Evolutionary conservation across 2,329 filamentous ascomycete genomes (phyloP), one percentile per base, ranked within the genome.

Genomic region (Talaromyces sp.): DNA sequence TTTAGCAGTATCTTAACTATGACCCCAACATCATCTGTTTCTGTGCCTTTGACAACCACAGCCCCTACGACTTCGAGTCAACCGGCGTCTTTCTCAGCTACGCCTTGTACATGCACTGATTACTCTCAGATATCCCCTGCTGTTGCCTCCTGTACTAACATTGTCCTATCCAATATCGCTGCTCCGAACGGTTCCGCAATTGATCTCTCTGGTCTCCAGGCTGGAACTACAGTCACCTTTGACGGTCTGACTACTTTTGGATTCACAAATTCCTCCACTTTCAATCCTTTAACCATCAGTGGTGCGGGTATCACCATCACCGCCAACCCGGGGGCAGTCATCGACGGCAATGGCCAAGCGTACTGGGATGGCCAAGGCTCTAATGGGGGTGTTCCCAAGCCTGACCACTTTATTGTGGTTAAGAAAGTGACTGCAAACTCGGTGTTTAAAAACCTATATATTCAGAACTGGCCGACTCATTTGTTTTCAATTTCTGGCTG

Each of bases 401-500:
- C 52, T 33, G 52, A 56, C 11, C 52, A 56, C 14, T 56, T 56
- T 9, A 56, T 56, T 16, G 52, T 56, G 31, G 52, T 56, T 9
- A 56, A 56, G 52, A 37, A 35, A 56, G 52, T 56, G 31, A 56
- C 52, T 19, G 3, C 52, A 19, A 56, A 56, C 16, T 56, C 52
- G 13, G 31, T 37, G 7, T 19, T 56, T 4, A 56, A 56, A 9
- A 56, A 56, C 14, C 13, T 56, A 10, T 56, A 56, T 22, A 19
- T 56, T 37, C 52, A 35, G 14, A 56, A 56, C 33, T 56, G 52
- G 52, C 31, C 52, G 31, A 56, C 52, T 22, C 52, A 56, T 56
- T 19, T 56, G 52, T 56, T 56, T 16, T 56, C 52, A 19, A 37
- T 56, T 56, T 56, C 52, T 9, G 37, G 52, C 8, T 56, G 13